These are phyloP conservation scores for Solanum arcanum DNA, from an alignment of 257 asterid genomes.

Conservation along the genomic window DNA sequence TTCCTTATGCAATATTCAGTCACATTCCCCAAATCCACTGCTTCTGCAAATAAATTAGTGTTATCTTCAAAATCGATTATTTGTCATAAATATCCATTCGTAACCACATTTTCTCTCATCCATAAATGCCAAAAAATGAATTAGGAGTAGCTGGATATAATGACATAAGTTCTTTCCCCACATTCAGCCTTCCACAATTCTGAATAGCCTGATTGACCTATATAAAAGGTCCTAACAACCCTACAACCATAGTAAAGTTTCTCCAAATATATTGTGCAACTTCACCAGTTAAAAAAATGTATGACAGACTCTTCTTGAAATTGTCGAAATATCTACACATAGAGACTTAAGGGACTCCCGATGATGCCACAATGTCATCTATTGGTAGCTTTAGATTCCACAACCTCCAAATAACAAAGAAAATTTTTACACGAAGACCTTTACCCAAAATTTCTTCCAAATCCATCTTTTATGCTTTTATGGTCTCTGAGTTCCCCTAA, in stretches of 20 bases:
- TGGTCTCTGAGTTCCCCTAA: not conserved
- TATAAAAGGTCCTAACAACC: not conserved
- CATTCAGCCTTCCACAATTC: too few species aligned
- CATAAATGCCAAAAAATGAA: too few species aligned
- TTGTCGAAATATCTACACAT: too few species aligned
- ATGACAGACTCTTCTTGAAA: not conserved
- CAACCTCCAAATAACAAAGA: not conserved
- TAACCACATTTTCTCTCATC: too few species aligned
- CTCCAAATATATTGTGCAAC: not conserved
- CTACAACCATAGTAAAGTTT: not conserved
- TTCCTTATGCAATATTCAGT: not conserved
- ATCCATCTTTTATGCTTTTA: not conserved
- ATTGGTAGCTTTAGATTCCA: not conserved
- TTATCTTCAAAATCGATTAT: too few species aligned
- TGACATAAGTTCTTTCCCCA: too few species aligned
- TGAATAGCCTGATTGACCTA: too few species aligned
- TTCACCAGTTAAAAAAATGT: not conserved
- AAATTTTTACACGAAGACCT: not conserved
- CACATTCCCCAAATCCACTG: not conserved
- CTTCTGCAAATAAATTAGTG: not conserved
- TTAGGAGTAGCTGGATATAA: too few species aligned
- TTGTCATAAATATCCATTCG: not conserved
- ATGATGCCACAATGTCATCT: not conserved
- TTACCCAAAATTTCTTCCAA: not conserved
- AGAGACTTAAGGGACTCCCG: not conserved